Percentiles rank a stretch among this genome's conserved stretches.
phyloP scores from a whole-genome alignment of 257 asterid genomes.

The Mitragyna speciosa region DNA sequence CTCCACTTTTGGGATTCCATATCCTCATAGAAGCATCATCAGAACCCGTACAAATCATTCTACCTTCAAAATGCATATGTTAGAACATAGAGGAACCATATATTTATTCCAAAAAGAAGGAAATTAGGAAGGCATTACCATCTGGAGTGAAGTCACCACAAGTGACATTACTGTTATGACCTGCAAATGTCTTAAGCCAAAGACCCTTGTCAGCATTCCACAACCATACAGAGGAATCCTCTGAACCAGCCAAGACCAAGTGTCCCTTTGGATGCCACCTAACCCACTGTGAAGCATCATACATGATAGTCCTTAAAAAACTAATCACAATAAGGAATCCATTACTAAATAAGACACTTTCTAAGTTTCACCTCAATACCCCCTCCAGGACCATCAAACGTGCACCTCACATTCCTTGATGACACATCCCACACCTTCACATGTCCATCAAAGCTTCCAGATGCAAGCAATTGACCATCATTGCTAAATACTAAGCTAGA shows the following conservation, averaged over 20 bases:
- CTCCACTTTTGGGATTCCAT: slow-evolving; percentile 75
- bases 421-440: slow-evolving; percentile 75
- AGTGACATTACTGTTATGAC: slow-evolving; percentile 75
- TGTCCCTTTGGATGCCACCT: slow-evolving; percentile 96
- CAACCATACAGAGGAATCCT: slow-evolving; percentile 80
- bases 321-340: slow-evolving; percentile 19
- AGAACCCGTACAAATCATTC: slow-evolving; percentile 76
- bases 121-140: slow-evolving; percentile 42
- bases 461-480: slow-evolving; percentile 87
- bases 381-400: slow-evolving; percentile 80
- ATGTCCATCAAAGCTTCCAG: slow-evolving; percentile 86
- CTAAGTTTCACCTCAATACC: slow-evolving; percentile 71
- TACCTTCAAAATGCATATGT: slow-evolving; percentile 46
- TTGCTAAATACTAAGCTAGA: slow-evolving; percentile 71
- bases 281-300: slow-evolving; percentile 65
- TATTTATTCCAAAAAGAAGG: background rate
- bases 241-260: slow-evolving; percentile 88
- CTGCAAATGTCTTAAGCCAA: slow-evolving; percentile 50
- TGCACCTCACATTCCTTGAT: slow-evolving; percentile 53
- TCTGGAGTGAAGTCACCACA: slow-evolving; percentile 96
- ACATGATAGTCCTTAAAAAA: background rate
- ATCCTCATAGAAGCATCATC: slow-evolving; percentile 89
- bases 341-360: background rate
- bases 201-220: slow-evolving; percentile 84
- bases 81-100: background rate